Percentiles rank a stretch among this genome's conserved stretches.
Conservation (phyloP, 768 basidiomycete species). For the Saitozyma podzolica region DNA sequence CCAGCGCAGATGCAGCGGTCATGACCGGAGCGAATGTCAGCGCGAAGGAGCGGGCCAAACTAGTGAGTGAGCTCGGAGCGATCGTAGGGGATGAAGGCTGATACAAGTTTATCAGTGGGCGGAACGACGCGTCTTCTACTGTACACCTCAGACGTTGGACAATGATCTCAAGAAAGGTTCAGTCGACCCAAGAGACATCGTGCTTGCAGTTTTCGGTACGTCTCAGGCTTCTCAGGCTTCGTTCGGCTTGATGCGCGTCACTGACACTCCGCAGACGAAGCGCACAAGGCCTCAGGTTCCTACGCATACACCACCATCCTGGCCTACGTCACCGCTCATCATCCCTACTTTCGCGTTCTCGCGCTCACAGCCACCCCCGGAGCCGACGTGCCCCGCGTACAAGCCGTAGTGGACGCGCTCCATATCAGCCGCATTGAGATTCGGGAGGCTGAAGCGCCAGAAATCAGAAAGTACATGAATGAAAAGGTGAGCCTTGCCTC, state of each 20-base stretch:
- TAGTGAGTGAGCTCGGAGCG: constrained; percentile 11
- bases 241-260: not conserved
- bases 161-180: constrained; percentile 75
- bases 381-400: constrained; percentile 78
- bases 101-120: constrained; percentile 35
- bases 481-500: constrained; percentile 65
- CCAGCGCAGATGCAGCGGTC: constrained; percentile 78
- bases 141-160: constrained; percentile 91
- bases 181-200: constrained; percentile 75
- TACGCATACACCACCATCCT: constrained; percentile 89
- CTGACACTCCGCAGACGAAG: constrained; percentile 67
- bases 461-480: constrained; percentile 80
- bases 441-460: constrained; percentile 83
- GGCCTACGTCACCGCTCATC: constrained; percentile 87
- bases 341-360: constrained; percentile 86
- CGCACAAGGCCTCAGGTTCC: constrained; percentile 88
- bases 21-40: constrained; percentile 67
- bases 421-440: constrained; percentile 96
- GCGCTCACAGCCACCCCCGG: constrained; percentile 97
- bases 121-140: constrained; percentile 73
- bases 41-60: constrained; percentile 27
- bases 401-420: constrained; percentile 82
- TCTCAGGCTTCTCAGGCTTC: not conserved
- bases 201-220: constrained; percentile 82
- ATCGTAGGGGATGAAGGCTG: not conserved